These are phyloP conservation scores for Chondrostereum purpureum DNA, from an alignment of 1,284 basidiomycete genomes.

Conservation along the genomic window DNA sequence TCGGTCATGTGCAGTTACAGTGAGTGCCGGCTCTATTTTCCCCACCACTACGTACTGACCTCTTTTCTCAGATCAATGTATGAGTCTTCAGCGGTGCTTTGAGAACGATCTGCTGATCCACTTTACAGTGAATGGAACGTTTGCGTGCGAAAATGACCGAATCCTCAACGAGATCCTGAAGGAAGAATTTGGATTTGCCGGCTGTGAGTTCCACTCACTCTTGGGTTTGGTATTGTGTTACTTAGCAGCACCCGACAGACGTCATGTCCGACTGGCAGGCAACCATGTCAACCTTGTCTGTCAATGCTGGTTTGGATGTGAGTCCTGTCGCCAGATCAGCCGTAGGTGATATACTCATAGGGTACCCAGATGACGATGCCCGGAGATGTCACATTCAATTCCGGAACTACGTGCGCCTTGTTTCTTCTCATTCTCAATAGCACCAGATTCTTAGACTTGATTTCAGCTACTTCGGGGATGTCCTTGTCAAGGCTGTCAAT, in stretches of 20 bases:
- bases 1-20: slow-evolving; percentile 4
- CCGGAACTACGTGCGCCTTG: slow-evolving; percentile 24
- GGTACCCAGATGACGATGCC: slow-evolving; percentile 52
- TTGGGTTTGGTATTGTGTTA: too few relatives aligned
- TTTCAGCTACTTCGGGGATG: slow-evolving; percentile 44
- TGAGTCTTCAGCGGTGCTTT: too few relatives aligned
- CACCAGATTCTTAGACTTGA: too few relatives aligned
- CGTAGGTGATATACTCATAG: not conserved
- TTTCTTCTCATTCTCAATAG: not conserved
- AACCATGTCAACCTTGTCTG: slow-evolving; percentile 35
- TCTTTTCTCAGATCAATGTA: not conserved
- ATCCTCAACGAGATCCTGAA: slow-evolving; percentile 69
- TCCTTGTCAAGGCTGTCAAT: slow-evolving; percentile 44
- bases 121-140: slow-evolving; percentile 53
- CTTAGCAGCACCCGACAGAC: too few relatives aligned
- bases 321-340: slow-evolving; percentile 13
- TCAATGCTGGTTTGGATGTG: slow-evolving; percentile 59
- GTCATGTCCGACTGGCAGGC: slow-evolving; percentile 36
- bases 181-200: slow-evolving; percentile 67
- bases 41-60: too few relatives aligned
- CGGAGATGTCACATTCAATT: slow-evolving; percentile 38
- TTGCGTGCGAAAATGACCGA: slow-evolving; percentile 63
- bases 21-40: slow-evolving; percentile 1
- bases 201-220: slow-evolving; percentile 39
- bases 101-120: too few relatives aligned